phyloP scores from a whole-genome alignment of 805 yeast genomes.

The Saturnispora gosingensis region DNA sequence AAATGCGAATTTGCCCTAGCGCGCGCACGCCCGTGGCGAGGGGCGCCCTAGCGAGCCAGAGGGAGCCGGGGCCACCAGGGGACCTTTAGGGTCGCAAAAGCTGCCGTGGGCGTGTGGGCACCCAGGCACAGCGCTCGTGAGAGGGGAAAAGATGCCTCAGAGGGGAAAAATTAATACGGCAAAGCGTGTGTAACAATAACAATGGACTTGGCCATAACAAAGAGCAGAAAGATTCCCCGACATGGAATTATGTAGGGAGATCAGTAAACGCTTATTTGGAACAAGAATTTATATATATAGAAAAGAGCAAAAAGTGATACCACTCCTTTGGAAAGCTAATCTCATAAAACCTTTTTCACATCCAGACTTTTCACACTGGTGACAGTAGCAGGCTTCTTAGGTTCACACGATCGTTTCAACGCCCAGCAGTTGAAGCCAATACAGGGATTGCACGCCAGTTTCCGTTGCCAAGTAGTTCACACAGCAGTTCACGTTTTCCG shows the following conservation, averaged over 20 bases:
- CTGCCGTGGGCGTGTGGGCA: not conserved
- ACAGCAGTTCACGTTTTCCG: not conserved
- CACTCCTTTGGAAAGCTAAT: not conserved
- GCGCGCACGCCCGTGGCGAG: not conserved
- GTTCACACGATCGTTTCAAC: not conserved
- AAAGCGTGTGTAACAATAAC: not conserved
- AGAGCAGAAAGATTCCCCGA: not conserved
- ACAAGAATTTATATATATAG: not conserved
- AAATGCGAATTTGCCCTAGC: not conserved
- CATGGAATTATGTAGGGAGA: not conserved
- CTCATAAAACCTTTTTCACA: not conserved
- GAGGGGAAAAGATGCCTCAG: not conserved
- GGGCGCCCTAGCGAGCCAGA: not conserved
- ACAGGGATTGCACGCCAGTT: not conserved
- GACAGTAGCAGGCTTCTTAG: not conserved
- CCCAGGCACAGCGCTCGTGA: not conserved
- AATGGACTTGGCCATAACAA: not conserved
- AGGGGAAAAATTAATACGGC: not conserved
- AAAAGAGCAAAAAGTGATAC: not conserved
- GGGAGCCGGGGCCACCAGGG: not conserved
- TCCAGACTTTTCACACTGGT: not conserved
- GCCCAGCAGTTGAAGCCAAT: not conserved
- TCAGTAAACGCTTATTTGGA: not conserved
- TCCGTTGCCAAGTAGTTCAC: not conserved
- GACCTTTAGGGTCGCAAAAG: not conserved